Conservation (phyloP, 768 basidiomycete genomes). For the Mrakia frigida region DNA sequence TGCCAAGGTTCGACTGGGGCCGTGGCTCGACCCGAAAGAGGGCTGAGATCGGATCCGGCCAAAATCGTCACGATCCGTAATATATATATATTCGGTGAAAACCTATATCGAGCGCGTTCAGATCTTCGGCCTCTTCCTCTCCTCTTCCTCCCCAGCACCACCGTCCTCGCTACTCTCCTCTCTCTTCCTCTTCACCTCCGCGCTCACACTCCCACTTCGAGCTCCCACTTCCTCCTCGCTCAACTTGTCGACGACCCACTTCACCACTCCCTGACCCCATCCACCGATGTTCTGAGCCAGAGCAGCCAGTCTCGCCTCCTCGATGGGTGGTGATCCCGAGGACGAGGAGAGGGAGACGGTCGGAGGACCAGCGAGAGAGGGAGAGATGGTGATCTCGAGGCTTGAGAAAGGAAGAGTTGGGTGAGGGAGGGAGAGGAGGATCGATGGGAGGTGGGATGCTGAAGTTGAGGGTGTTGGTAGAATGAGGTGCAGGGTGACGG, state of each 20-base stretch:
- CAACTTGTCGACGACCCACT: background rate
- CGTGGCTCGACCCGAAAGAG: no score
- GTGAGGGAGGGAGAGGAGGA: constrained; percentile 6
- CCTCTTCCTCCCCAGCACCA: background rate
- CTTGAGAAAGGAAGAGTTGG: background rate
- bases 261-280: constrained; percentile 12
- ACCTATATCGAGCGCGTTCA: background rate
- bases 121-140: constrained; percentile 5
- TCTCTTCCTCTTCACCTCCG: constrained; percentile 17
- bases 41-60: no score
- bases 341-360: background rate
- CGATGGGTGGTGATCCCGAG: background rate
- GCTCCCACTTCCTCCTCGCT: background rate
- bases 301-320: background rate
- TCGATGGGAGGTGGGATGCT: background rate
- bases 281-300: background rate
- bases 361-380: background rate
- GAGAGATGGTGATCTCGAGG: background rate
- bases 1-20: no score
- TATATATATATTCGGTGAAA: no score
- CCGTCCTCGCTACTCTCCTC: constrained; percentile 6
- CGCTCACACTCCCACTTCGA: background rate
- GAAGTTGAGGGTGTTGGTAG: background rate
- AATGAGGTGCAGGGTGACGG: constrained; percentile 13
- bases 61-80: no score